phyloP scores from a whole-genome alignment of 192 early-diverging fungal species.

The Umbelopsis isabellina region DNA sequence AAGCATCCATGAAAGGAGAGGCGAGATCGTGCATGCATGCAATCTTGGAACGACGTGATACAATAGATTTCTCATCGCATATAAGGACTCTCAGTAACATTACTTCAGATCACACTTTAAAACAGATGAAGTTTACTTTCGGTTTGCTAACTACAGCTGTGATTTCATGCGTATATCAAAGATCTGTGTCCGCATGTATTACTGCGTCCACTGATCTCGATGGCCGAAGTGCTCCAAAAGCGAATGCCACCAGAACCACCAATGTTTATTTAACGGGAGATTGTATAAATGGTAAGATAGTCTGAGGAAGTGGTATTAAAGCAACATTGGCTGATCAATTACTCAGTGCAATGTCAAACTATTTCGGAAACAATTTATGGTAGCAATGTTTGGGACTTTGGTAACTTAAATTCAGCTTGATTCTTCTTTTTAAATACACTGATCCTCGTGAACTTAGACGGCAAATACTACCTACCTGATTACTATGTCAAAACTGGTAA shows the following conservation, averaged over 20 bases:
- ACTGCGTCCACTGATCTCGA: neutral
- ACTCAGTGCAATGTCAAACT: neutral
- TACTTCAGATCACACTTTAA: neutral
- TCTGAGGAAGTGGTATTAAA: too few relatives aligned
- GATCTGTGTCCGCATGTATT: neutral
- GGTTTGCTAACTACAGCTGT: too few relatives aligned
- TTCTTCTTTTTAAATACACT: neutral
- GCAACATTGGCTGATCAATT: neutral
- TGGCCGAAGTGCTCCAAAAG: neutral
- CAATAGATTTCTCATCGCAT: too few relatives aligned
- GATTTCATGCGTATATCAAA: too few relatives aligned
- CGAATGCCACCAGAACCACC: neutral
- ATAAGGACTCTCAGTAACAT: neutral
- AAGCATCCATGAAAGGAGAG: too few relatives aligned
- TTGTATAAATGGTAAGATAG: slow-evolving; percentile 1
- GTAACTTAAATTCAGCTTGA: neutral
- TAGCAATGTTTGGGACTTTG: neutral
- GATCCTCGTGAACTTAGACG: neutral
- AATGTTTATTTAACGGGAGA: neutral
- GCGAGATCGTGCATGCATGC: too few relatives aligned
- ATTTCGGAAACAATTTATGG: slow-evolving; percentile 2
- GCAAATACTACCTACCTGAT: slow-evolving; percentile 11
- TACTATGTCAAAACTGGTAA: slow-evolving; percentile 20
- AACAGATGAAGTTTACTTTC: too few relatives aligned
- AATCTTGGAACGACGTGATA: too few relatives aligned